phyloP scores from a whole-genome alignment of 108 stramenopile species.

The Cyclotella sp. region DNA sequence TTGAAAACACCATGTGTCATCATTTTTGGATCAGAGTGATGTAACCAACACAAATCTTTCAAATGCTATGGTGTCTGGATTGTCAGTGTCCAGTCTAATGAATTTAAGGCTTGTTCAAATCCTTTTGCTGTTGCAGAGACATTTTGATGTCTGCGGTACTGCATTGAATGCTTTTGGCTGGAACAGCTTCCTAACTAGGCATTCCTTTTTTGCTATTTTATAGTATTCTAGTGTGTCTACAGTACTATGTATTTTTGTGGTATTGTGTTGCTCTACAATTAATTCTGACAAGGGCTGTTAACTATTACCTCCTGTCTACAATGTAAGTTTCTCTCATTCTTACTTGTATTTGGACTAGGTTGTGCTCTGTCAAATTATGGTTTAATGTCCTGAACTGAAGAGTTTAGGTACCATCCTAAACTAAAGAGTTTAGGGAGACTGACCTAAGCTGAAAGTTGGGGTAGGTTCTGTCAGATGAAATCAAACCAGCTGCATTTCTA shows the following conservation, averaged over 20 bases:
- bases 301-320: background rate
- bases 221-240: too few species aligned
- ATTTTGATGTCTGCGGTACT: constrained; percentile 1
- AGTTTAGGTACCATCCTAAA: too few species aligned
- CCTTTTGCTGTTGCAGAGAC: constrained; percentile 5
- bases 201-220: background rate
- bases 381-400: background rate
- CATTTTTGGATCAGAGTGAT: too few species aligned
- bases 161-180: constrained; percentile 3
- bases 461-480: too few species aligned
- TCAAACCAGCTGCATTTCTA: too few species aligned
- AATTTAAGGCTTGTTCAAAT: constrained; percentile 1
- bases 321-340: constrained; percentile 7
- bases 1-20: too few species aligned
- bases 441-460: too few species aligned
- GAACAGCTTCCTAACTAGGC: background rate
- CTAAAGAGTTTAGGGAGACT: too few species aligned
- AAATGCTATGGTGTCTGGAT: background rate
- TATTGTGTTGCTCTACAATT: too few species aligned
- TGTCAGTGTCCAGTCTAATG: constrained; percentile 8
- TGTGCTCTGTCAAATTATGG: background rate
- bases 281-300: too few species aligned
- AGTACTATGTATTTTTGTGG: too few species aligned
- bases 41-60: background rate
- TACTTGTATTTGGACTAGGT: constrained; percentile 9